Evolutionary conservation across 768 basidiomycete species (phyloP).

Genomic region (Mycena vitilis): DNA sequence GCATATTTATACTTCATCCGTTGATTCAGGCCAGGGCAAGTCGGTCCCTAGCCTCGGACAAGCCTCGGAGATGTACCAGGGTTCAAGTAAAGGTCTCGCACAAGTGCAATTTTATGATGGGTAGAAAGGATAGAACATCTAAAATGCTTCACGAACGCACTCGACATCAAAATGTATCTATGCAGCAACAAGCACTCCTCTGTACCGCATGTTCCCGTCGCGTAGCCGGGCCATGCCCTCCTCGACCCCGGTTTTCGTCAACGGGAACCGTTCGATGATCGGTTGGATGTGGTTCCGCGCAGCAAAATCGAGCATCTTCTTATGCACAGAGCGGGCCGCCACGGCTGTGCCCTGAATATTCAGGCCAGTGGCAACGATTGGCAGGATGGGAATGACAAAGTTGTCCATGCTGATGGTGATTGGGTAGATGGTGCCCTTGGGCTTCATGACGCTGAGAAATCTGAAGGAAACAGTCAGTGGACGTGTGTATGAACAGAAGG

Average conservation of each 20-base stretch:
- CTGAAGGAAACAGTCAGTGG: slow-evolving; percentile 5
- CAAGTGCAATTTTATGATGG: too few species aligned
- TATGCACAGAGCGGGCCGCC: slow-evolving; percentile 11
- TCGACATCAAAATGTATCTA: too few species aligned
- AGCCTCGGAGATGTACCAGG: too few species aligned
- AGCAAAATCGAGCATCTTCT: slow-evolving; percentile 48
- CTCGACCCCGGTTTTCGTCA: too few species aligned
- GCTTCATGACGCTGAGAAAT: slow-evolving; percentile 17
- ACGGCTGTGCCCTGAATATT: slow-evolving; percentile 35
- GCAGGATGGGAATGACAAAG: slow-evolving; percentile 8
- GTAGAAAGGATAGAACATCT: too few species aligned
- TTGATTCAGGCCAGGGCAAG: too few species aligned
- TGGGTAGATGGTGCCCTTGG: too few species aligned
- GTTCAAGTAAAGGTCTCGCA: too few species aligned
- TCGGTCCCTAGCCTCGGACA: too few species aligned
- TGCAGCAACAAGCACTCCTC: slow-evolving; percentile 26
- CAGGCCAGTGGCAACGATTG: slow-evolving; percentile 11
- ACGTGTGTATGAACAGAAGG: background rate
- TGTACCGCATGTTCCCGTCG: slow-evolving; percentile 30
- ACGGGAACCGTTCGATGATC: slow-evolving; percentile 44
- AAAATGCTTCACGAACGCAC: too few species aligned
- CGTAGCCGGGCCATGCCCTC: too few species aligned
- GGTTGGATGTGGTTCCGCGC: slow-evolving; percentile 44
- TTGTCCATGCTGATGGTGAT: background rate
- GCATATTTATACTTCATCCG: too few species aligned